Base-by-base conservation (phyloP, 2,329 filamentous ascomycete genomes). In the Aspergillus jensenii region DNA sequence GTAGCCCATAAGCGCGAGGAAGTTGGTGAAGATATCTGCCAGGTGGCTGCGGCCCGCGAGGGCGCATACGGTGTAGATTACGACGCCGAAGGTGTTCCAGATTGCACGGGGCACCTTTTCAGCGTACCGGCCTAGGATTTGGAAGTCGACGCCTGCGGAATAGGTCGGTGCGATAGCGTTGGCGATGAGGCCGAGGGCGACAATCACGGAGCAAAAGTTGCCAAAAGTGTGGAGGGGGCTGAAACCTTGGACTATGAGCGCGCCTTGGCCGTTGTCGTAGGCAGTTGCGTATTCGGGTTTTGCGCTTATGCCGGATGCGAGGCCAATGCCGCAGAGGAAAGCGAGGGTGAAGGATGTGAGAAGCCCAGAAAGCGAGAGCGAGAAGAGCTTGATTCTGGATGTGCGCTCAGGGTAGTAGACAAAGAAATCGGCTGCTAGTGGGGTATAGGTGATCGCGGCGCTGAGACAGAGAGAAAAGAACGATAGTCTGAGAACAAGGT, bases 381-480 rank as follows among this genome's bases (percentile, higher is more conserved):
- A 62, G 65, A 87, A 88, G 45, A 88, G 76, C 59, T 80, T 80
- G 66, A 74, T 75, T 31, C 78, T 74, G 15, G 82, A 78, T 12
- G 83, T 79, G 61, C 77, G 70, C 60, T 82, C 77, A 0, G 84
- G 82, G 68, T 85, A 87, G 71, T 88, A 90, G 54, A 88, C 85
- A 63, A 88, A 87, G 68, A 85, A 89, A 68, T 90, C 87, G 0
- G 84, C 84, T n/a, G 83, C 85, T 2, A 82, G 81, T 4, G 84
- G 83, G 2, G 83, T 77, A 68, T 88, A 90, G 1, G 85, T 87
- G 53, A 88, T 82, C 7, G 84, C 84, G 2, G 84, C 83, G 21
- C 86, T 86, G 12, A 89, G 77, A 62, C 84, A 89, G 47, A 91
- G 77, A 11, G 84, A 87, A 71, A 91, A 88, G 72, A 90, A 91